phyloP scores from a whole-genome alignment of 176 grass and related monocot species.

The sorghum (Sorghum bicolor) region Sorghum_bicolor_NCBIv3 NC_012870.2:13322001-13322500 shows the following conservation, averaged over 20 bases:
- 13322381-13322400: constrained; percentile 30
- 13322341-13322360: constrained; percentile 83
- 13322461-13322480: constrained; percentile 83
- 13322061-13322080: constrained; percentile 27
- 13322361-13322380: constrained; percentile 47
- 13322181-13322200: constrained; percentile 75
- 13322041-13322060: constrained; percentile 82
- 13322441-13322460: constrained; percentile 83
- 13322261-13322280: constrained; percentile 73
- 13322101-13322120: constrained; percentile 12
- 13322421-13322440: constrained; percentile 15
- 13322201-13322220: constrained; percentile 87
- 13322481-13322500: constrained; percentile 75
- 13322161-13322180: constrained; percentile 41
- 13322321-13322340: constrained; percentile 82
- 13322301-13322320: constrained; percentile 65
- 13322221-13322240: constrained; percentile 71
- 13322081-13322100: background rate
- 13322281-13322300: constrained; percentile 70
- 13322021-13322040: constrained; percentile 87
- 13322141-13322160: constrained; percentile 7
- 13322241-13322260: constrained; percentile 64
- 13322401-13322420: background rate
- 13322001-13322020: constrained; percentile 91
- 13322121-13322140: background rate